phyloP scores from a whole-genome alignment of 2,329 filamentous ascomycete species.

The Fusarium tricinctum region DNA sequence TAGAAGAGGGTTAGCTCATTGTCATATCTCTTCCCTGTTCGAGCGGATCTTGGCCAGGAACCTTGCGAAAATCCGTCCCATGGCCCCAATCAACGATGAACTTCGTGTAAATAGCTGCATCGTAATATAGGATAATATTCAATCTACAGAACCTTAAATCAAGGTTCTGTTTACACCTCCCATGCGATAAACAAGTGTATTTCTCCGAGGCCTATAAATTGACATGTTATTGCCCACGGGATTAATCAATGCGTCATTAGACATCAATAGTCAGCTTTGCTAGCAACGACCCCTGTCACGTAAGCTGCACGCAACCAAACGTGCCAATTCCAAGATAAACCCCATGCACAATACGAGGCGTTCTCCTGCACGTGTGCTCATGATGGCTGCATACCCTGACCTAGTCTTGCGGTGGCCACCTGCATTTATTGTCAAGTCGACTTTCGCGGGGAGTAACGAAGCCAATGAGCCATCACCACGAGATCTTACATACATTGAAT shows the following conservation, averaged over 20 bases:
- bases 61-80: neutral
- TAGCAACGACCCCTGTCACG: neutral
- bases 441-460: neutral
- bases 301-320: slow-evolving; percentile 1
- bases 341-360: neutral
- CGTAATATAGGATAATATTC: too few relatives aligned
- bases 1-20: neutral
- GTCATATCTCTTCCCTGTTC: neutral
- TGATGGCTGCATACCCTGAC: neutral
- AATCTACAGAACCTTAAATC: neutral
- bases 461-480: slow-evolving; percentile 27
- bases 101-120: too few relatives aligned
- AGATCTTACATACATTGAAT: slow-evolving; percentile 15
- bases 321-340: slow-evolving; percentile 3
- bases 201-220: neutral
- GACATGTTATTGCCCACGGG: neutral
- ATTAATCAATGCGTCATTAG: slow-evolving; percentile 19
- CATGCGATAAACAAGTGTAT: neutral
- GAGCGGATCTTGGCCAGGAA: neutral
- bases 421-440: neutral
- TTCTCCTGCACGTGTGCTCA: neutral
- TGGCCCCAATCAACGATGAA: too few relatives aligned
- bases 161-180: neutral
- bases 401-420: slow-evolving; percentile 3
- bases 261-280: slow-evolving; percentile 3